Evolutionary conservation across 768 basidiomycete genomes (phyloP).

Genomic region (Chalciporus chontae): DNA sequence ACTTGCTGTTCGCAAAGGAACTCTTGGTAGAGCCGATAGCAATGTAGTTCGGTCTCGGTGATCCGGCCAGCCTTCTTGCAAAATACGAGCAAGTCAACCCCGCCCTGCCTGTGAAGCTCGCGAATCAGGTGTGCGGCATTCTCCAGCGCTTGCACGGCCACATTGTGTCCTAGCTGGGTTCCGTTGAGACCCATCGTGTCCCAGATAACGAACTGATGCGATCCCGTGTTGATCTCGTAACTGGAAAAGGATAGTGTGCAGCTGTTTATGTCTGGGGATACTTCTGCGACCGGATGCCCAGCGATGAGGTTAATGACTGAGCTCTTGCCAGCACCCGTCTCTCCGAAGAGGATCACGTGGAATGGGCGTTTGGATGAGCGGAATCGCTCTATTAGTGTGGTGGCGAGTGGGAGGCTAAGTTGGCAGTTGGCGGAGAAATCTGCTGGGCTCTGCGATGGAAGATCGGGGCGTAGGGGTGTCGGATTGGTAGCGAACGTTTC

Average conservation of each 20-base stretch:
- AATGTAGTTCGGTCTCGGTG: conserved; percentile 19
- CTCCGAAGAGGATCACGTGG: conserved; percentile 36
- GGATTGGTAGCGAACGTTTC: background rate
- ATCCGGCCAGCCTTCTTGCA: conserved; percentile 27
- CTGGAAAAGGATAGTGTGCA: conserved; percentile 25
- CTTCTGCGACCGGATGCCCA: conserved; percentile 12
- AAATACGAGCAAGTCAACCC: conserved; percentile 35
- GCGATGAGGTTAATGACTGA: conserved; percentile 35
- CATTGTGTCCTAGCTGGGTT: background rate
- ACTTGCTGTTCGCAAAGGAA: conserved; percentile 31
- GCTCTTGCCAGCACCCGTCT: conserved; percentile 32
- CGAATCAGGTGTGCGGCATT: conserved; percentile 22
- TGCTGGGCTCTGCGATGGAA: background rate
- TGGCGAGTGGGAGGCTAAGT: background rate
- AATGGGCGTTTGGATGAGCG: background rate
- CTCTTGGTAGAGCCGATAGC: conserved; percentile 29
- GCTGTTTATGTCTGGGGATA: conserved; percentile 20
- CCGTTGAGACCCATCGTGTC: conserved; percentile 19
- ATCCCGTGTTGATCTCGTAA: conserved; percentile 14
- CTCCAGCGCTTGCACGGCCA: conserved; percentile 1
- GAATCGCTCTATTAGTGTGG: background rate
- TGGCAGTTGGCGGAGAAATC: background rate
- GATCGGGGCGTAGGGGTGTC: background rate
- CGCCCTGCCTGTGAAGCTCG: conserved; percentile 10
- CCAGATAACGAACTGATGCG: conserved; percentile 5